Conservation (phyloP, 2,329 filamentous ascomycete genomes). For the Neospermospora avenae region DNA sequence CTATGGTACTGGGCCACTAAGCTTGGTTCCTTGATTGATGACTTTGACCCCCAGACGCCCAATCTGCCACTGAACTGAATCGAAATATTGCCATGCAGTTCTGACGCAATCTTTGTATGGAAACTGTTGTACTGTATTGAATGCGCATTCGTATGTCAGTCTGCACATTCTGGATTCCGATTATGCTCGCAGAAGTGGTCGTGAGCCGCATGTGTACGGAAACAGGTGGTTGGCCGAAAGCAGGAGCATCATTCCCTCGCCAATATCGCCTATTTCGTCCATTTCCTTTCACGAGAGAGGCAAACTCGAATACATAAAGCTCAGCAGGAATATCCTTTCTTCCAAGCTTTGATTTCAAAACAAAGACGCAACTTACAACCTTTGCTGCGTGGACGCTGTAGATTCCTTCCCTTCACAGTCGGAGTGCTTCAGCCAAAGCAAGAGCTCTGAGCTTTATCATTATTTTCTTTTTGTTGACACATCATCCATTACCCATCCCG, state of each 20-base stretch:
- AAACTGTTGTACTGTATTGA: background rate
- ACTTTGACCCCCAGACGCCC: background rate
- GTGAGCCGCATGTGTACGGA: conserved; percentile 19
- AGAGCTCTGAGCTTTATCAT: background rate
- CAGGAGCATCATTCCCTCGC: conserved; percentile 23
- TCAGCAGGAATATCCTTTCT: conserved; percentile 30
- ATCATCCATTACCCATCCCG: conserved; percentile 7
- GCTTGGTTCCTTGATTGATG: background rate
- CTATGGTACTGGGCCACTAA: conserved; percentile 12
- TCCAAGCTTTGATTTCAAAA: conserved; percentile 24
- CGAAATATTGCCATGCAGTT: background rate
- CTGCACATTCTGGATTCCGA: background rate
- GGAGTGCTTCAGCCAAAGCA: conserved; percentile 17
- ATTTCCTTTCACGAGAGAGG: conserved; percentile 20
- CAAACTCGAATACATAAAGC: conserved; percentile 34
- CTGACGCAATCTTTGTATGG: background rate
- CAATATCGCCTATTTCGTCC: conserved; percentile 27
- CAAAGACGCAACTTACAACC: conserved; percentile 28
- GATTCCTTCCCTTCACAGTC: background rate
- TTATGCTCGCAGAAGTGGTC: conserved; percentile 4
- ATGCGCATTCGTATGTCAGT: background rate
- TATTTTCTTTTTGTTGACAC: conserved; percentile 21
- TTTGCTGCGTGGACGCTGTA: conserved; percentile 10
- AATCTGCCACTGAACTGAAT: background rate
- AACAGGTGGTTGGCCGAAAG: conserved; percentile 33